Evolutionary conservation across 139 green algal genomes (phyloP), one percentile per base, ranked within the genome.

Genomic region (Chlamydomonas sphaeroides): DNA sequence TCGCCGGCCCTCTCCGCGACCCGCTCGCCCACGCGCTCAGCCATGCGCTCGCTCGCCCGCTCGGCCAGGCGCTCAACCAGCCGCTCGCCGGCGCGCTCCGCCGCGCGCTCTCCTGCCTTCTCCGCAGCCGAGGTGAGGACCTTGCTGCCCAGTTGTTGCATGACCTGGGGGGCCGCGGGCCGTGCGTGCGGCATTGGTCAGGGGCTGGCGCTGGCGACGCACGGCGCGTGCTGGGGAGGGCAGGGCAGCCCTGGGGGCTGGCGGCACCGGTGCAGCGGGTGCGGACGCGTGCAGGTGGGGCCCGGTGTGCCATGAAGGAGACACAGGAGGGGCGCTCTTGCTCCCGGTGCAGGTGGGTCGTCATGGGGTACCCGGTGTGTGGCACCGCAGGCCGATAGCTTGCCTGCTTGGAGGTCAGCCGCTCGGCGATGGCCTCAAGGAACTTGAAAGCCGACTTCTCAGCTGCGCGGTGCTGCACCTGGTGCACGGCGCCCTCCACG

Each of bases 391-490:
- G n/a, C n/a, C n/a, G 14, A 14, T 51, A 51, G 15, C 61, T 15
- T 42, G 76, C 77, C 77, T 86, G 71, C 72, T 86, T 82, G 51
- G 63, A 83, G 33, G 73, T 84, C 8, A 87, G 83, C 4, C 83
- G 73, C 66, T 87, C 83, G 3, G 74, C 83, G 0, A 87, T 49
- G 0, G 65, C 45, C 66, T 87, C 83, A 0, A 91, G 61, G 17
- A 91, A 78, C 71, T 89, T 84, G 53, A 91, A 91, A 0, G 77
- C 80, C 15, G 73, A 77, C 77, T 91, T 91, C 77, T 91, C 87
- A n/a, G 68, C 65, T 1, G 78, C 78, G 35, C 81, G 67, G 83
- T 87, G 84, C 67, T 91, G 84, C 23, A 83, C 65, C 65, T 91
- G 87, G 48, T 91, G 87, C 14, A 81, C 75, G 8, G 87, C 87